phyloP scores from a whole-genome alignment of 2,329 filamentous ascomycete species.

The Plenodomus tracheiphilus region DNA sequence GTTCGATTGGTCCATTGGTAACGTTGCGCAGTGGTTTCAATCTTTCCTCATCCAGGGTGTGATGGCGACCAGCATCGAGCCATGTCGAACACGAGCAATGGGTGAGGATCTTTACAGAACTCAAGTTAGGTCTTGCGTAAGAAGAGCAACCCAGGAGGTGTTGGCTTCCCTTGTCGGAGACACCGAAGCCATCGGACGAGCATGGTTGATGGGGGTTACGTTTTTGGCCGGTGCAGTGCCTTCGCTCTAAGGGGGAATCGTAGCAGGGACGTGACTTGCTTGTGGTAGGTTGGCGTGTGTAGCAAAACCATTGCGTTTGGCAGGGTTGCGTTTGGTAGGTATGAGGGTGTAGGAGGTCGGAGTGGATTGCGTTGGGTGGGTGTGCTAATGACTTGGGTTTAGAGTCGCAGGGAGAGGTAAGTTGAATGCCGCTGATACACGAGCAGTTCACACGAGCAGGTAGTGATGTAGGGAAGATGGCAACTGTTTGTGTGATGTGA shows the following conservation, averaged over 20 bases:
- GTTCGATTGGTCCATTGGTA: not conserved
- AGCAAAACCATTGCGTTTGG: not conserved
- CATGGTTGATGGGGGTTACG: not conserved
- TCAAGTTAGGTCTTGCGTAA: constrained; percentile 13
- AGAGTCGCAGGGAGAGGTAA: too few relatives aligned
- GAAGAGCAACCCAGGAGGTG: not conserved
- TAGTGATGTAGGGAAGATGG: too few relatives aligned
- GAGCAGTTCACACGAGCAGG: too few relatives aligned
- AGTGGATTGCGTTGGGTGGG: not conserved
- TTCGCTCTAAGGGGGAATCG: not conserved
- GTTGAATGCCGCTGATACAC: too few relatives aligned
- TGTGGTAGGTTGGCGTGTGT: not conserved
- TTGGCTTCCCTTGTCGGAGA: too few relatives aligned
- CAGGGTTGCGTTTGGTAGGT: not conserved
- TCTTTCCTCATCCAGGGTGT: constrained; percentile 8
- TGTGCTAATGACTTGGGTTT: not conserved
- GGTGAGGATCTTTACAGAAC: constrained; percentile 3
- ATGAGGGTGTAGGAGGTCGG: not conserved
- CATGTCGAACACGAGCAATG: not conserved
- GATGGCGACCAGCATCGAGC: constrained; percentile 1
- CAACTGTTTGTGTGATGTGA: too few relatives aligned
- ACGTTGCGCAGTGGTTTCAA: constrained; percentile 5
- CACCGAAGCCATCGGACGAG: not conserved
- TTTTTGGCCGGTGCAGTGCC: not conserved
- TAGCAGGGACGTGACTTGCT: not conserved